Base-by-base conservation (phyloP, 208 protist species). In the Trypanosoma rangeli region DNA sequence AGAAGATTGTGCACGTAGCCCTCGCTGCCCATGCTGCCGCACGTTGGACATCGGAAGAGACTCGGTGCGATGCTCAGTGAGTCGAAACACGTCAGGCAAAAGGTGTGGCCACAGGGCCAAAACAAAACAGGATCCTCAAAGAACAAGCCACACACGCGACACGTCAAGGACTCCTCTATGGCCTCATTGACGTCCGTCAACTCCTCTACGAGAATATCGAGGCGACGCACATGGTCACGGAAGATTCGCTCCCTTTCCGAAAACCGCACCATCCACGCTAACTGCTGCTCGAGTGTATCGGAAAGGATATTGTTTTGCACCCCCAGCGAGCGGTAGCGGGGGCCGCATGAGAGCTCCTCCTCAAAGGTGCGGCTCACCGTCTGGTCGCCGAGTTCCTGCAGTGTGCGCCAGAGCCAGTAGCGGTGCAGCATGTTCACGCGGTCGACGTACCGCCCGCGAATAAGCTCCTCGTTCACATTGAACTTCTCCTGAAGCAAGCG, bases 31-130 rank as follows among this genome's bases (percentile, higher is more conserved):
- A 95, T 91, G 73, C 86, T 93, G 39, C 90, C 87, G 49, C 90
- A 95, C 5, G 77, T 83, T 12, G 90, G 80, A 73, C 90, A 95
- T 62, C 90, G 90, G 68, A 80, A 93, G 20, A 95, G 76, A 59
- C 85, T 92, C 26, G 90, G 87, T 4, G 90, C 87, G 35, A 95
- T 93, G 29, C 76, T 74, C n/a, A 95, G 73, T 16, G 86, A 91
- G 26, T 87, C 73, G 68, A 95, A 93, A 65, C 90, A 95, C 8
- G 81, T 52, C 12, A 84, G 52, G 46, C 90, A 95, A 58, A 95
- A 95, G 28, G 84, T 83, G 64, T 95, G 90, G 3, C 90, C 90
- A 48, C 90, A 95, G 18, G 90, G 87, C 90, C 90, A 95, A 72
- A 93, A 87, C 22, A 94, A 28, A 24, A 95, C 90, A 0, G 90